Percentiles rank a stretch among this genome's conserved stretches.
Evolutionary conservation across 257 asterid genomes (phyloP).

Genomic region (Solanum clarkiae): DNA sequence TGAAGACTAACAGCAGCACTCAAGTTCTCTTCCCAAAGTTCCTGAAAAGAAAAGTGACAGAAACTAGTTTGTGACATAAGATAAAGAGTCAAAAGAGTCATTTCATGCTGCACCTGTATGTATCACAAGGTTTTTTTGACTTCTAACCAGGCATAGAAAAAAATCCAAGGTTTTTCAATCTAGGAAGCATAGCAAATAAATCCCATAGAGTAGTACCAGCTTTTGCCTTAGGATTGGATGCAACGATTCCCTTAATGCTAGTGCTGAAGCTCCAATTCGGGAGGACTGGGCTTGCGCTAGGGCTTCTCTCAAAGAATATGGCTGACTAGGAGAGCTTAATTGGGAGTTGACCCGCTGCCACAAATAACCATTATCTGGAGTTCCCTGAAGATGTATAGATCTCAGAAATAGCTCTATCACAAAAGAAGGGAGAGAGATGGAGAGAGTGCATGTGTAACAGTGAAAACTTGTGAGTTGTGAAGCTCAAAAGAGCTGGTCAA

Average conservation of each 20-base stretch:
- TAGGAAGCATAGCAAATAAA: not conserved
- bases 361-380: conserved; percentile 96
- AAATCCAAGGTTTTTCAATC: not conserved
- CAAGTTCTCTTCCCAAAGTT: conserved; percentile 98
- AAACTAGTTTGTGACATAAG: not conserved
- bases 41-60: conserved; percentile 35
- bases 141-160: not conserved
- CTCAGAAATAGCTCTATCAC: not conserved
- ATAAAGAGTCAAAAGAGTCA: not conserved
- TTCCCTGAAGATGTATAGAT: conserved; percentile 80
- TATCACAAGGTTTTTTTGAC: not conserved
- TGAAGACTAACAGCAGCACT: conserved; percentile 94
- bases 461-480: not conserved
- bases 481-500: not conserved
- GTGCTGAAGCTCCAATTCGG: conserved; percentile 87
- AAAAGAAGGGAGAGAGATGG: not conserved
- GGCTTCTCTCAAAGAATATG: conserved; percentile 96
- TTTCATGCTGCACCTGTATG: not conserved
- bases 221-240: conserved; percentile 96
- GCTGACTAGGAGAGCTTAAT: conserved; percentile 97
- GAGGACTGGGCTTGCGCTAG: conserved; percentile 99
- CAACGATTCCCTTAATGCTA: conserved; percentile 90
- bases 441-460: not conserved
- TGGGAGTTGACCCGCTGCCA: conserved; percentile 97
- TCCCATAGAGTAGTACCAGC: conserved; percentile 37